Conservation (phyloP, 805 yeast genomes). For the Metschnikowia bowlesiae region DNA sequence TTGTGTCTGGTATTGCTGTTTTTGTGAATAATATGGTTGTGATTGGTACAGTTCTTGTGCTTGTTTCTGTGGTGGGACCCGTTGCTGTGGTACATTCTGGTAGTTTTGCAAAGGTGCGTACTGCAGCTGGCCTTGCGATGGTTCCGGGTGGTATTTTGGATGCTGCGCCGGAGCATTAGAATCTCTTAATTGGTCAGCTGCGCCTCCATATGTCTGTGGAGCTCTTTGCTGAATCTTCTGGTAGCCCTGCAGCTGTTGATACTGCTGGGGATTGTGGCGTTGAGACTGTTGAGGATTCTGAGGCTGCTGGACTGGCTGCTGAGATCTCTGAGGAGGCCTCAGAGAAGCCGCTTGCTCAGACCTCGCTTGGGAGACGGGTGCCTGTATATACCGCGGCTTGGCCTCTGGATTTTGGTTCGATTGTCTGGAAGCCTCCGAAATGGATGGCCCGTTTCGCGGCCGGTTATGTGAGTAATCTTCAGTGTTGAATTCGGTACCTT, state of each 20-base stretch:
- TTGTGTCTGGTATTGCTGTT: neutral
- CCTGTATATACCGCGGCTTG: conserved; percentile 29
- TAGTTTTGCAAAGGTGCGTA: neutral
- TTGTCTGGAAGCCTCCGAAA: conserved; percentile 4
- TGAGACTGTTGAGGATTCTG: neutral
- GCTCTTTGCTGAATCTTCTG: neutral
- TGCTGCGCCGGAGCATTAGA: neutral
- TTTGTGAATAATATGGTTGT: neutral
- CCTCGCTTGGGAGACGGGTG: conserved; percentile 22
- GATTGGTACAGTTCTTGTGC: neutral
- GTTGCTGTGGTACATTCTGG: conserved; percentile 2
- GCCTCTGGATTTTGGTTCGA: conserved; percentile 5
- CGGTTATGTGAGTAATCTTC: conserved; percentile 1
- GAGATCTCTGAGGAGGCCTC: neutral
- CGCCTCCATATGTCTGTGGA: neutral
- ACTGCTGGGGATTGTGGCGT: neutral
- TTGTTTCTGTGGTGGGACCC: neutral
- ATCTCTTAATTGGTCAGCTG: neutral
- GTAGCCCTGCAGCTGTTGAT: neutral
- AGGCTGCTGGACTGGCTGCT: neutral
- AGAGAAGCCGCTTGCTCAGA: neutral
- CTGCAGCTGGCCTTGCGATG: neutral
- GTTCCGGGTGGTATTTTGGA: neutral
- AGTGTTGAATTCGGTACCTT: conserved; percentile 9
- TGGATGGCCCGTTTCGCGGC: neutral